Conservation (phyloP, 1,284 basidiomycete species). For the Omphalotus olearius region DNA sequence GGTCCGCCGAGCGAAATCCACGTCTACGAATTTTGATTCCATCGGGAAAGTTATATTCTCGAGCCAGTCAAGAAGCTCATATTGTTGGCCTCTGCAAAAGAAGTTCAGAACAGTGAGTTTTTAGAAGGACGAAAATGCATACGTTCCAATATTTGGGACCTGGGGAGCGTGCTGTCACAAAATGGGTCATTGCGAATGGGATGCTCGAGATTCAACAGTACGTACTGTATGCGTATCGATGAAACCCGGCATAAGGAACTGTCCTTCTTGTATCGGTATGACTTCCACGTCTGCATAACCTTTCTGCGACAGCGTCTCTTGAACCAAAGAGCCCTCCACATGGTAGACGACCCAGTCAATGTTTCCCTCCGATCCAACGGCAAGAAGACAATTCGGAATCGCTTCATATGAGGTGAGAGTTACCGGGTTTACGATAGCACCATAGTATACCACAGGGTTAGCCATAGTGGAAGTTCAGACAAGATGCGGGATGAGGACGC, state of each 20-base stretch:
- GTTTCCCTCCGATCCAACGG: conserved; percentile 51
- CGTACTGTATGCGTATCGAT: conserved; percentile 87
- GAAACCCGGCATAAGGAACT: conserved; percentile 87
- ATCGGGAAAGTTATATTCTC: conserved; percentile 84
- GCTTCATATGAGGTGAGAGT: conserved; percentile 50
- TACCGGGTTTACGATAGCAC: conserved; percentile 65
- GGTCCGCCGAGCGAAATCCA: conserved; percentile 63
- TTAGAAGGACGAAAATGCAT: conserved; percentile 19
- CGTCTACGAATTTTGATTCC: conserved; percentile 78
- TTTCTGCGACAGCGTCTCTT: conserved; percentile 39
- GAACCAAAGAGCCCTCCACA: conserved; percentile 41
- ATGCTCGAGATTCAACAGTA: conserved; percentile 17
- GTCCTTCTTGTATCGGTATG: conserved; percentile 53
- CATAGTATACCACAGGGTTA: conserved; percentile 48
- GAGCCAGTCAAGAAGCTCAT: conserved; percentile 92
- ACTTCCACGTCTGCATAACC: conserved; percentile 30
- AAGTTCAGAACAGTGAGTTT: not conserved
- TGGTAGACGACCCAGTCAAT: conserved; percentile 68
- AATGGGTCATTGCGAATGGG: not conserved
- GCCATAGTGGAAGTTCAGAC: too few species aligned
- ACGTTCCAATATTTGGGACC: conserved; percentile 81
- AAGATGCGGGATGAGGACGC: too few species aligned
- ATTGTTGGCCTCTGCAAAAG: conserved; percentile 55
- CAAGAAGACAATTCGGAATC: conserved; percentile 55
- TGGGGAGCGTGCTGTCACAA: conserved; percentile 77